A percentile compares a stretch with the other conserved stretches of the same genome.
phyloP scores from a whole-genome alignment of 192 early-diverging fungal species.

The Borealophlyctis nickersoniae region DNA sequence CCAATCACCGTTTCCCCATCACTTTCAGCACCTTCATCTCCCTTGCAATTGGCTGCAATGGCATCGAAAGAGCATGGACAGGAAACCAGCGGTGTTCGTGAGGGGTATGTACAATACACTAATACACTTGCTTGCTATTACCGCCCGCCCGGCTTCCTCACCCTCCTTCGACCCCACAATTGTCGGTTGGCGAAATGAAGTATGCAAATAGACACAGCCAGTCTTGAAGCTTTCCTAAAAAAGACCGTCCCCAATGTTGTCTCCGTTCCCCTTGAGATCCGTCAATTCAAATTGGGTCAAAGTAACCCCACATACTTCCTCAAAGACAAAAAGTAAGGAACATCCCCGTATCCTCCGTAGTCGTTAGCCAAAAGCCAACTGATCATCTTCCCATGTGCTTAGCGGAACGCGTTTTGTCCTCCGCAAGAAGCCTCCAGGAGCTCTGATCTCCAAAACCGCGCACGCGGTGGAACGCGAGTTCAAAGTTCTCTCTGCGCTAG shows the following conservation, averaged over 20 bases:
- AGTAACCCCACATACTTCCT: conserved; percentile 94
- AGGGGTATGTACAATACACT: conserved; percentile 19
- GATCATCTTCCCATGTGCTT: too few relatives aligned
- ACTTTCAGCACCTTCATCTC: too few relatives aligned
- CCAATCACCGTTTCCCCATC: too few relatives aligned
- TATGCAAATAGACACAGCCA: conserved; percentile 50
- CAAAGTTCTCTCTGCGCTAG: conserved; percentile 74
- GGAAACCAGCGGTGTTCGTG: conserved; percentile 23
- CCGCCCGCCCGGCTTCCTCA: not conserved
- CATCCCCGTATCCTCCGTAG: too few relatives aligned
- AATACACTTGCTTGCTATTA: not conserved
- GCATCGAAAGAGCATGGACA: too few relatives aligned
- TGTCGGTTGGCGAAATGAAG: conserved; percentile 13
- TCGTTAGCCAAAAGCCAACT: too few relatives aligned
- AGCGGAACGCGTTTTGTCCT: conserved; percentile 72
- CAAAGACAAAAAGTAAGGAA: conserved; percentile 44
- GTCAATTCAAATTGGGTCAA: conserved; percentile 89
- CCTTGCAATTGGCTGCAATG: too few relatives aligned
- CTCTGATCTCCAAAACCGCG: conserved; percentile 77
- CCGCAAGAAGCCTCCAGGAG: conserved; percentile 89
- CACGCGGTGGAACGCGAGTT: conserved; percentile 94
- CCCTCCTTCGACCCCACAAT: not conserved
- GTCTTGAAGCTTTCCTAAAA: conserved; percentile 61
- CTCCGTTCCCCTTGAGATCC: conserved; percentile 61
- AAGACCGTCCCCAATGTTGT: conserved; percentile 38